Conservation (phyloP, 73 alveolate genomes). For the Uronychia binucleata region DNA sequence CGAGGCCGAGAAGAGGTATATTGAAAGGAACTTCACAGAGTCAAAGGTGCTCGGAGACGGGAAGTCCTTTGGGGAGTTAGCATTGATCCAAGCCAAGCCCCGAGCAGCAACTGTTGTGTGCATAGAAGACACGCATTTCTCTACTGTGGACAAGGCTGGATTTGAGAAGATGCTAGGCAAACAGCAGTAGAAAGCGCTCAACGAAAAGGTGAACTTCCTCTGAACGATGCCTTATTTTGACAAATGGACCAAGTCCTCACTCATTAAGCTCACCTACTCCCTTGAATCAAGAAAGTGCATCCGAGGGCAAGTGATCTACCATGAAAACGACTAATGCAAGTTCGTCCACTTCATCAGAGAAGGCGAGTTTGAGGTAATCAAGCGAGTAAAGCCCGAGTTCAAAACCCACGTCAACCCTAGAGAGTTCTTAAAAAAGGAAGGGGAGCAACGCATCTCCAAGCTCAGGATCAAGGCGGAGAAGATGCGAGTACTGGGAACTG, state of each 20-base stretch:
- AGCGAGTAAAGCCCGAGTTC: neutral
- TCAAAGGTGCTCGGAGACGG: conserved; percentile 32
- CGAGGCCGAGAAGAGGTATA: too few species aligned
- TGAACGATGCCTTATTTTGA: conserved; percentile 25
- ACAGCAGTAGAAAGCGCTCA: conserved; percentile 17
- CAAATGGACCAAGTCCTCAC: conserved; percentile 33
- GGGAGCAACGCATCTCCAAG: neutral
- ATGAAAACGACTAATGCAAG: conserved; percentile 23
- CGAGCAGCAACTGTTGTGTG: conserved; percentile 43
- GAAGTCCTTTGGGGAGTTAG: conserved; percentile 51
- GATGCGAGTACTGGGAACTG: neutral
- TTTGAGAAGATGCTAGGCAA: conserved; percentile 28
- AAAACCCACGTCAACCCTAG: neutral
- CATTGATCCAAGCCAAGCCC: conserved; percentile 23
- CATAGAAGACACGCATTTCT: conserved; percentile 28
- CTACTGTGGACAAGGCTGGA: conserved; percentile 20
- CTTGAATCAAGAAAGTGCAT: conserved; percentile 14
- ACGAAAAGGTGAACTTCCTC: conserved; percentile 27
- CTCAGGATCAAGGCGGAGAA: neutral
- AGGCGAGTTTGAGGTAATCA: conserved; percentile 44
- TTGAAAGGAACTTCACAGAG: too few species aligned
- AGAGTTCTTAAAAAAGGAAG: neutral
- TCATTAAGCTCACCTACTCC: conserved; percentile 26
- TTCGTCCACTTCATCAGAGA: conserved; percentile 18
- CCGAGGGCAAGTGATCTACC: conserved; percentile 24